Percentiles rank a stretch among this genome's conserved stretches.
Conservation (phyloP, 2,329 filamentous ascomycete species). For the Clonostachys rosea region DNA sequence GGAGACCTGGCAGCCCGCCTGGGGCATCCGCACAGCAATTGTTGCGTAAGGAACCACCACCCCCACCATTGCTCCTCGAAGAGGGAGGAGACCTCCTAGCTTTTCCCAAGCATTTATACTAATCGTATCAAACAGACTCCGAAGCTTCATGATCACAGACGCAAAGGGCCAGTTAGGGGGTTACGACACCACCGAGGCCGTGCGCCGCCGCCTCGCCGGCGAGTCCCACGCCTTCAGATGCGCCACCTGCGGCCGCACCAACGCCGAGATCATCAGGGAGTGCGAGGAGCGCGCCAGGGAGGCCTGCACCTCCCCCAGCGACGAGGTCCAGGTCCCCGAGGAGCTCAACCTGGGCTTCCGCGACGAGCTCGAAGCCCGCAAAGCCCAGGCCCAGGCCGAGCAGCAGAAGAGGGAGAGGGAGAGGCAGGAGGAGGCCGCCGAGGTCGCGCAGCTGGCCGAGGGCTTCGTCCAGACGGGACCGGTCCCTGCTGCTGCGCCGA, state of each 20-base stretch:
- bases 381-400: conserved; percentile 2
- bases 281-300: conserved; percentile 53
- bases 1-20: conserved; percentile 97
- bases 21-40: conserved; percentile 89
- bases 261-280: conserved; percentile 70
- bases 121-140: conserved; percentile 36
- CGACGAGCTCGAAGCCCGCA: conserved; percentile 56
- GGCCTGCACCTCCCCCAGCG: conserved; percentile 14
- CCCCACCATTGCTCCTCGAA: neutral
- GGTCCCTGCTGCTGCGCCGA: neutral
- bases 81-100: neutral
- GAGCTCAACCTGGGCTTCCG: conserved; percentile 65
- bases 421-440: conserved; percentile 21
- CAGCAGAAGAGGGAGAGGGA: conserved; percentile 22
- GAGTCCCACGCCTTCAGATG: conserved; percentile 67
- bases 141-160: conserved; percentile 91
- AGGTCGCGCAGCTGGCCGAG: conserved; percentile 47
- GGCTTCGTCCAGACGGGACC: conserved; percentile 51
- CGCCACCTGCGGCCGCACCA: conserved; percentile 62
- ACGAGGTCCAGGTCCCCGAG: conserved; percentile 44
- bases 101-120: neutral
- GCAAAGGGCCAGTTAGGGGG: conserved; percentile 86
- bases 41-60: conserved; percentile 38
- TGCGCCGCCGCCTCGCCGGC: conserved; percentile 64
- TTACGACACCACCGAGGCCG: conserved; percentile 67